Evolutionary conservation across 345 rosid species (phyloP), one percentile per base, ranked within the genome.

Genomic region (Rhodomyrtus tomentosa): DNA sequence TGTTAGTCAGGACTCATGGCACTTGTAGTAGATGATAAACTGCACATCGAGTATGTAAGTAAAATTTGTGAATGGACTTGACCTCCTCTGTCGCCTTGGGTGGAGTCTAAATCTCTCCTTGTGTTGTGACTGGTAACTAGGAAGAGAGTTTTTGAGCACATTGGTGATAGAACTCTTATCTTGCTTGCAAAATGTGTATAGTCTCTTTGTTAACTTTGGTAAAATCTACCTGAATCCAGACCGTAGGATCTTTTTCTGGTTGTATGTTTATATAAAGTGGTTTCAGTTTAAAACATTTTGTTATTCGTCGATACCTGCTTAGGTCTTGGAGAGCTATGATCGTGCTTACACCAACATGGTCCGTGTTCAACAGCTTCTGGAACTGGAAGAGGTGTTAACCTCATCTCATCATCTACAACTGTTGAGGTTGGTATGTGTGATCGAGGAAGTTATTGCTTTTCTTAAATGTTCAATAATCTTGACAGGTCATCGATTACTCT

Each of bases 281-380:
- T 50, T 81, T 81, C 82, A 49, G 36, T 81, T 50, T 32, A 45
- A 68, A 8, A 32, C 24, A 68, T 32, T 32, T 68, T 32, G 25
- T 81, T 22, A 48, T 25, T 29, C 40, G 20, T 52, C 2, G 12
- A 42, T 82, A 27, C 40, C 82, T 93, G 82, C 87, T 82, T 83
- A 97, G 99, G 99, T 97, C 89, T 89, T 97, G 89, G 99, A 95
- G 90, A 97, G 99, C 91, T 97, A 97, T 85, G 99, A 97, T 83
- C 98, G 99, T 88, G 99, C 99, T 50, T 97, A 97, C 85, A 92
- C 82, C 90, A 95, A 97, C 88, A 95, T 97, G 99, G 98, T 97
- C 87, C 98, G 98, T 83, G 99, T 97, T 89, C 99, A 97, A 91
- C 99, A 95, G 92, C 93, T 97, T 49, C 93, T 98, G 81, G 99